A percentile compares a stretch with the other conserved stretches of the same genome.
Evolutionary conservation across 2,329 filamentous ascomycete species (phyloP).

Genomic region (Colletotrichum scovillei): DNA sequence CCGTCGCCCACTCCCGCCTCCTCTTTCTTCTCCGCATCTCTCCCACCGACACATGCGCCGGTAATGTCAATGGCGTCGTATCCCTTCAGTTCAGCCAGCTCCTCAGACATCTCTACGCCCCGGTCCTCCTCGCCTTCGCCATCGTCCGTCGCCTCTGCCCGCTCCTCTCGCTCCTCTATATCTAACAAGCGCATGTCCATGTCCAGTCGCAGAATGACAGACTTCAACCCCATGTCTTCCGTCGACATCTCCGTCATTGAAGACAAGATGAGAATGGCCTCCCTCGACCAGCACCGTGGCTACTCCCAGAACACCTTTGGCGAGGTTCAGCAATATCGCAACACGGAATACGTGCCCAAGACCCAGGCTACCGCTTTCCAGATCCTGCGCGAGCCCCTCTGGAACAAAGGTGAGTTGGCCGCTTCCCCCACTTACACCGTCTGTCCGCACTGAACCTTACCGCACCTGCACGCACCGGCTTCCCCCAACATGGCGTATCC

Average conservation of each 20-base stretch:
- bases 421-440: slow-evolving; percentile 29
- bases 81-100: slow-evolving; percentile 58
- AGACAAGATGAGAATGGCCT: slow-evolving; percentile 69
- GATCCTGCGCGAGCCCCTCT: slow-evolving; percentile 69
- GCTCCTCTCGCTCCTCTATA: slow-evolving; percentile 62
- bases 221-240: slow-evolving; percentile 66
- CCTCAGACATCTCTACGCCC: slow-evolving; percentile 65
- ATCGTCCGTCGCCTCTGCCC: slow-evolving; percentile 58
- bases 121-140: slow-evolving; percentile 63
- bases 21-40: slow-evolving; percentile 35
- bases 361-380: slow-evolving; percentile 69
- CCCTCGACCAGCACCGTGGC: slow-evolving; percentile 70
- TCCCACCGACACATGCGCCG: slow-evolving; percentile 34
- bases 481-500: slow-evolving; percentile 33
- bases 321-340: slow-evolving; percentile 64
- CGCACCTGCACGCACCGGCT: slow-evolving; percentile 25
- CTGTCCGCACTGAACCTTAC: slow-evolving; percentile 25
- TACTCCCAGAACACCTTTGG: slow-evolving; percentile 68
- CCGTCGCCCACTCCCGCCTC: slow-evolving; percentile 33
- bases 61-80: slow-evolving; percentile 38
- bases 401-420: slow-evolving; percentile 70
- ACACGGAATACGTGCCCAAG: slow-evolving; percentile 65
- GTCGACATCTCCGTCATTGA: slow-evolving; percentile 68
- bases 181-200: slow-evolving; percentile 64
- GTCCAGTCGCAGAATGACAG: slow-evolving; percentile 61